Evolutionary conservation across 805 yeast genomes (phyloP).

Genomic region (Pachysolen tannophilus): DNA sequence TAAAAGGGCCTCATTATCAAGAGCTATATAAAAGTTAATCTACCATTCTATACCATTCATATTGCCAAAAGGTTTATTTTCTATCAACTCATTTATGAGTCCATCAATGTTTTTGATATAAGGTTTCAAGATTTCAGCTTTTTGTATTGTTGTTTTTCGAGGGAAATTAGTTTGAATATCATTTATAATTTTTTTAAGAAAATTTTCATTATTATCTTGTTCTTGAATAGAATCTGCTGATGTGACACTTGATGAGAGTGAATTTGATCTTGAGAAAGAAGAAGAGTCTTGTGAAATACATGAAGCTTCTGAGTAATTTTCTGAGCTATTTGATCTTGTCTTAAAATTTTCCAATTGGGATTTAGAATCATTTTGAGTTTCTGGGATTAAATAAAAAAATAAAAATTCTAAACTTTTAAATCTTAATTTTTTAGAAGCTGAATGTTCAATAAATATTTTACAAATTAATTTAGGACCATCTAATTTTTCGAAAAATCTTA

Average conservation of each 20-base stretch:
- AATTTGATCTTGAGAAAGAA: background rate
- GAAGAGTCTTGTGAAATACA: background rate
- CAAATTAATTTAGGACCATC: conserved; percentile 51
- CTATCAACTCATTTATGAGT: conserved; percentile 35
- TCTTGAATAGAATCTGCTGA: background rate
- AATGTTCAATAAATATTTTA: conserved; percentile 28
- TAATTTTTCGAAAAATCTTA: conserved; percentile 49
- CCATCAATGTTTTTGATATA: conserved; percentile 39
- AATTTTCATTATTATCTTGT: background rate
- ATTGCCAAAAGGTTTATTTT: conserved; percentile 41
- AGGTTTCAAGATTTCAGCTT: conserved; percentile 31
- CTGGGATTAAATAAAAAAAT: conserved; percentile 62
- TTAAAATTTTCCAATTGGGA: background rate
- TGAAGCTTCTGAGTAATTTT: background rate
- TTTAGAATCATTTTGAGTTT: conserved; percentile 22
- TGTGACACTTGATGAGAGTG: background rate
- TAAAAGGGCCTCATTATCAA: no score
- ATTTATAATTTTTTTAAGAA: no score
- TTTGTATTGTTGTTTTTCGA: conserved; percentile 35
- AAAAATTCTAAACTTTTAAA: conserved; percentile 62
- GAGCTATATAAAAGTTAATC: no score
- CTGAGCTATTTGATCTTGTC: background rate
- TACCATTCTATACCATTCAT: conserved; percentile 37
- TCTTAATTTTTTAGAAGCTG: conserved; percentile 43
- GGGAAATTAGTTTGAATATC: no score